phyloP scores from a whole-genome alignment of 1,139 yeast genomes.

The Insectozyma bohioensis region DNA sequence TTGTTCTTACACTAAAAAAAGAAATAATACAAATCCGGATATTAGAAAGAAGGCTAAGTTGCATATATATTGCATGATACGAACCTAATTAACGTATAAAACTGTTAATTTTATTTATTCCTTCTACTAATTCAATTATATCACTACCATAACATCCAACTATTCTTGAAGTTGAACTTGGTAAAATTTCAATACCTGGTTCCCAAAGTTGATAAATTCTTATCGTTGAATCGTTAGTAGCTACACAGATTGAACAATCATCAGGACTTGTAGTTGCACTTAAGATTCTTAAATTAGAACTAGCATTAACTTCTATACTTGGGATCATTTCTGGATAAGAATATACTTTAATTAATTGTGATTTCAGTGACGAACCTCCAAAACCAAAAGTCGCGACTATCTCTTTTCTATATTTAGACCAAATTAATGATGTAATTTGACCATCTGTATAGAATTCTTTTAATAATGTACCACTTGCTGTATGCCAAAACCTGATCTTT shows the following conservation, averaged over 20 bases:
- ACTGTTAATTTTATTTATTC: slow-evolving; percentile 31
- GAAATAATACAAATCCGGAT: too few relatives aligned
- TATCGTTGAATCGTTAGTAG: slow-evolving; percentile 74
- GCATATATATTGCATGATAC: neutral
- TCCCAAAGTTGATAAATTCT: slow-evolving; percentile 74
- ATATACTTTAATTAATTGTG: slow-evolving; percentile 53
- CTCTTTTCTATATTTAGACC: slow-evolving; percentile 68
- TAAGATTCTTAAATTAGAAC: slow-evolving; percentile 55
- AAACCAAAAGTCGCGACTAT: slow-evolving; percentile 81
- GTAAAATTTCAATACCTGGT: slow-evolving; percentile 14
- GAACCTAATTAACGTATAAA: too few relatives aligned
- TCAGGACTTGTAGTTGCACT: slow-evolving; percentile 70
- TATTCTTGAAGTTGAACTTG: slow-evolving; percentile 36
- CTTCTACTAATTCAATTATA: slow-evolving; percentile 59
- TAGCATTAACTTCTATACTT: slow-evolving; percentile 50
- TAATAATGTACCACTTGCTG: slow-evolving; percentile 68
- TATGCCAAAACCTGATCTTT: slow-evolving; percentile 77
- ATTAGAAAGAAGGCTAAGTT: slow-evolving; percentile 1
- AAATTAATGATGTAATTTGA: slow-evolving; percentile 75
- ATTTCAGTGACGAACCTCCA: slow-evolving; percentile 51
- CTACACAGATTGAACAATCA: slow-evolving; percentile 60
- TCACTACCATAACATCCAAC: slow-evolving; percentile 52
- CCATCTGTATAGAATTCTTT: slow-evolving; percentile 56
- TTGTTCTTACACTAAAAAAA: slow-evolving; percentile 1
- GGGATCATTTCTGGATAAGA: slow-evolving; percentile 64